Conservation (phyloP, 2,329 filamentous ascomycete genomes). For the Tolypocladium inflatum region DNA sequence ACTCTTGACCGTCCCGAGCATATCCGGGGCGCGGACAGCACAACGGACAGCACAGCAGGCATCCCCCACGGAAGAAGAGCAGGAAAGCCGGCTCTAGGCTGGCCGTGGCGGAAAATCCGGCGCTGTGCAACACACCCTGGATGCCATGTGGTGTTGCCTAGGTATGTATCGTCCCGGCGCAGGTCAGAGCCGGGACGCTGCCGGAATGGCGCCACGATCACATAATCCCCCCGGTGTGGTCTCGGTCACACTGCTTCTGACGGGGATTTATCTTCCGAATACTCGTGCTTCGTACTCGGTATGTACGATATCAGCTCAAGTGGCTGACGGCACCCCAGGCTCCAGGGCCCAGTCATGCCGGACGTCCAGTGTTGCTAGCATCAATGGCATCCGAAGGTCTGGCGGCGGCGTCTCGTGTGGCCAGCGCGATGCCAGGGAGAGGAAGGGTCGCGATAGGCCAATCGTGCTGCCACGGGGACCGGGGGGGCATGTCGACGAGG, state of each 20-base stretch:
- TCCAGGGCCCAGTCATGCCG: background rate
- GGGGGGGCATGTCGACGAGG: background rate
- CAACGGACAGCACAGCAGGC: background rate
- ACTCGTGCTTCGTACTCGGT: no score
- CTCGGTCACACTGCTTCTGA: conserved; percentile 1
- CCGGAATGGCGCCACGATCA: conserved; percentile 3
- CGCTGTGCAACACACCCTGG: background rate
- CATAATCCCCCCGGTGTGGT: background rate
- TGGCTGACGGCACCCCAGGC: background rate
- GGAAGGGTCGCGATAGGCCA: conserved; percentile 1
- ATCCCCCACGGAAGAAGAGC: background rate
- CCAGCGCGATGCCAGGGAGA: conserved; percentile 1
- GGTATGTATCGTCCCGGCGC: background rate
- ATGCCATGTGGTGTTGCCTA: conserved; percentile 1
- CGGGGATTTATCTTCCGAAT: conserved; percentile 3
- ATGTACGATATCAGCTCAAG: background rate
- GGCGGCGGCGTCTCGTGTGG: background rate
- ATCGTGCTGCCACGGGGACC: background rate
- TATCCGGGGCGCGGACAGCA: background rate
- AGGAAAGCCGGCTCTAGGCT: background rate
- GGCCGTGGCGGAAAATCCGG: background rate
- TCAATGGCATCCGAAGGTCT: background rate
- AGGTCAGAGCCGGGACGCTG: background rate
- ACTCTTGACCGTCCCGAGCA: background rate
- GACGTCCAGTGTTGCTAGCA: background rate